These are phyloP conservation scores for Microdochium paspali DNA, from an alignment of 2,329 filamentous ascomycete species.

Conservation along the genomic window DNA sequence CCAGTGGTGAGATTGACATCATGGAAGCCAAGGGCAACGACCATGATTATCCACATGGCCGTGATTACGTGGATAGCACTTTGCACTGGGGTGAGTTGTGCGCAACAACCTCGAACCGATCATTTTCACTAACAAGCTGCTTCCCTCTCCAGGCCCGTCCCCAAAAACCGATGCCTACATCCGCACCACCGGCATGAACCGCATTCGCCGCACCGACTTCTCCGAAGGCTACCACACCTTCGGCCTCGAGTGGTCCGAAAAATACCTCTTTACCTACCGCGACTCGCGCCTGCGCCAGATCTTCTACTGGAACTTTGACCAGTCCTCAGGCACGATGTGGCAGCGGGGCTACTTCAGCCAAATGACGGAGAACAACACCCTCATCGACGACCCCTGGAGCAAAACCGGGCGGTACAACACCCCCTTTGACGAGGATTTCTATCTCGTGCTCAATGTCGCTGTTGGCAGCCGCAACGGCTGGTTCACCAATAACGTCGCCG, in stretches of 20 bases:
- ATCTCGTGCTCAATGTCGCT: constrained; percentile 40
- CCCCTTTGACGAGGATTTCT: constrained; percentile 42
- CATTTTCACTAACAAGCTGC: neutral
- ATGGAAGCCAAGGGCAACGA: constrained; percentile 38
- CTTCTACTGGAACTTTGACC: constrained; percentile 25
- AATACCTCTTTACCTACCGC: constrained; percentile 44
- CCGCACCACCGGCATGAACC: constrained; percentile 21
- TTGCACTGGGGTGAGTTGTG: constrained; percentile 33
- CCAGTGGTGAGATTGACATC: constrained; percentile 44
- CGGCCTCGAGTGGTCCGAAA: constrained; percentile 40
- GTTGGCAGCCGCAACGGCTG: constrained; percentile 38
- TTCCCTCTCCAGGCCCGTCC: constrained; percentile 6
- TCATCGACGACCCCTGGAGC: constrained; percentile 33
- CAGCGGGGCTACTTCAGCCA: constrained; percentile 30
- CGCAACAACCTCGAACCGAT: neutral
- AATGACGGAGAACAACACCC: constrained; percentile 28
- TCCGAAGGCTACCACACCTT: constrained; percentile 37
- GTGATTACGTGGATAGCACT: constrained; percentile 30
- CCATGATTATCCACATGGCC: constrained; percentile 25
- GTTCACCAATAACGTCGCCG: constrained; percentile 26
- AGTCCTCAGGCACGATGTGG: constrained; percentile 22
- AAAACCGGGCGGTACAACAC: constrained; percentile 27
- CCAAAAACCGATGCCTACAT: constrained; percentile 20
- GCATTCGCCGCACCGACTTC: constrained; percentile 26
- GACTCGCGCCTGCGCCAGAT: constrained; percentile 32